Conservation (phyloP, 2,329 filamentous ascomycete genomes). For the Cladorrhinum sp. region DNA sequence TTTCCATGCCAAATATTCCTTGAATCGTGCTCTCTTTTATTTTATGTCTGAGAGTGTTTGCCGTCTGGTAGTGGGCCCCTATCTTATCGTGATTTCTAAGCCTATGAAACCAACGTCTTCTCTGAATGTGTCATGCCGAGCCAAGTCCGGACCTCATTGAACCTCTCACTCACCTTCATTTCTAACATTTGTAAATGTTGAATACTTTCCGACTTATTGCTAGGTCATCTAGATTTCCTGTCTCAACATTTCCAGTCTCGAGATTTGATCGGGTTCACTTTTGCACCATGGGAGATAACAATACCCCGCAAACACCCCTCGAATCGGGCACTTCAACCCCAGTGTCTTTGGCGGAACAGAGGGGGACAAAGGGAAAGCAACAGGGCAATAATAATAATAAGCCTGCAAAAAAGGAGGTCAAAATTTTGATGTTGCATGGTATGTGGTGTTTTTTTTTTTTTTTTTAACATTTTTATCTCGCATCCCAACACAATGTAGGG, state of each 20-base stretch:
- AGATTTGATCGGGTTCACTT: not conserved
- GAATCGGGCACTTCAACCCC: conserved; percentile 9
- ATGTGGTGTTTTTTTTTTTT: too few species aligned
- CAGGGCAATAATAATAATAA: conserved; percentile 7
- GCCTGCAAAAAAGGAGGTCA: conserved; percentile 48
- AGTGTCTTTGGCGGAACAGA: not conserved
- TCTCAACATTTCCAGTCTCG: not conserved
- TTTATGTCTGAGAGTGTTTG: not conserved
- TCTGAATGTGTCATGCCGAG: not conserved
- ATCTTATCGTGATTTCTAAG: not conserved
- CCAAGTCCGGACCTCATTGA: not conserved
- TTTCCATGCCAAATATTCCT: not conserved
- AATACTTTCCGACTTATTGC: not conserved
- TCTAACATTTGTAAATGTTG: not conserved
- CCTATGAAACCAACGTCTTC: not conserved
- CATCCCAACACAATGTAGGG: too few species aligned
- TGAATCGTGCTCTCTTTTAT: not conserved
- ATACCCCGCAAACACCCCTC: conserved; percentile 2
- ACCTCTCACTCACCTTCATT: not conserved
- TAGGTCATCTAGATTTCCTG: not conserved
- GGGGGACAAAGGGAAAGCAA: conserved; percentile 3
- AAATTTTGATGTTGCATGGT: conserved; percentile 78
- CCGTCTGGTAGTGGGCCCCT: not conserved
- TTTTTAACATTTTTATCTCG: too few species aligned
- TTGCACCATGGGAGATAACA: conserved; percentile 24